These are phyloP conservation scores for Physcia stellaris DNA, from an alignment of 495 filamentous ascomycete genomes.

Conservation along the genomic window DNA sequence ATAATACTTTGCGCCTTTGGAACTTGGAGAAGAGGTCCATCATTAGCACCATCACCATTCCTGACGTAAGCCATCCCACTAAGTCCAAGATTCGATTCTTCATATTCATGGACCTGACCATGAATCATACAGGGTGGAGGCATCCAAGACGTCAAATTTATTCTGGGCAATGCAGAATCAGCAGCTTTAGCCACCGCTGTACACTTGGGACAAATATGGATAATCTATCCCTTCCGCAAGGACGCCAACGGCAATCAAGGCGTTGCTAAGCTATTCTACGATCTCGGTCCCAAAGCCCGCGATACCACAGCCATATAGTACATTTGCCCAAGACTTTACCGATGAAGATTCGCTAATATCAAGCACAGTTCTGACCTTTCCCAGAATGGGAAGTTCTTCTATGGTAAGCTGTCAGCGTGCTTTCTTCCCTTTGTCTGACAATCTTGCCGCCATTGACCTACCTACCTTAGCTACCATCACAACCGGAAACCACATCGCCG, in stretches of 20 bases:
- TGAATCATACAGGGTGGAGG: conserved; percentile 37
- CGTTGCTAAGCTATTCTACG: conserved; percentile 41
- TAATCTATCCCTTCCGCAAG: conserved; percentile 47
- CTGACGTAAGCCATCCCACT: conserved; percentile 26
- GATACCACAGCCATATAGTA: conserved; percentile 46
- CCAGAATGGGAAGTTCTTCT: conserved; percentile 42
- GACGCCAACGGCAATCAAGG: conserved; percentile 40
- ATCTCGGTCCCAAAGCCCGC: conserved; percentile 41
- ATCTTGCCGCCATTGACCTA: not conserved
- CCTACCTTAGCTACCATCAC: conserved; percentile 37
- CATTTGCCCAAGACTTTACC: too few species aligned
- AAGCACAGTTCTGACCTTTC: conserved; percentile 38
- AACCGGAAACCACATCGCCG: conserved; percentile 48
- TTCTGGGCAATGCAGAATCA: conserved; percentile 43
- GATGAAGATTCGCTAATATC: too few species aligned
- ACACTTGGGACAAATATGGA: conserved; percentile 48
- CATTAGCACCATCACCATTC: conserved; percentile 48
- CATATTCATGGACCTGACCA: not conserved
- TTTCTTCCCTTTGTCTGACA: not conserved
- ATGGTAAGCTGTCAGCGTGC: conserved; percentile 17
- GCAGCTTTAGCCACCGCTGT: conserved; percentile 50
- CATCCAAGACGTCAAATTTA: conserved; percentile 55
- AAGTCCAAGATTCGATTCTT: not conserved
- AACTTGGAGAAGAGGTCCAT: conserved; percentile 36
- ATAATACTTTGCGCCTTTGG: conserved; percentile 47